phyloP scores from a whole-genome alignment of 2,329 filamentous ascomycete genomes.

The Lachnellula occidentalis region DNA sequence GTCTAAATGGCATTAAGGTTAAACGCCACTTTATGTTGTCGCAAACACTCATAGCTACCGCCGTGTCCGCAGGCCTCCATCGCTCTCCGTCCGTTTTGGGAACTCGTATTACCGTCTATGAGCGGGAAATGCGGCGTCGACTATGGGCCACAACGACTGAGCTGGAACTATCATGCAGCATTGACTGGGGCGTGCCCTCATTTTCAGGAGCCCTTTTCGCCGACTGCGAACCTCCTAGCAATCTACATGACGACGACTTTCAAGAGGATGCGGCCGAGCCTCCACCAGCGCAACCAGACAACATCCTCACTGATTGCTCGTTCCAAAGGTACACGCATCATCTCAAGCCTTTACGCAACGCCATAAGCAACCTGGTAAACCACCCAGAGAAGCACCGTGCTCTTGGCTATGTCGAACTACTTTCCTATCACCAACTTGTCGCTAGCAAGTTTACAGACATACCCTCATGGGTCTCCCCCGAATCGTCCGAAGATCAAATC shows the following conservation, averaged over 20 bases:
- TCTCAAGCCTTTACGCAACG: background rate
- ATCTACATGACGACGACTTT: background rate
- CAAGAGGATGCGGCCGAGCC: background rate
- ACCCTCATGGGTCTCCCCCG: background rate
- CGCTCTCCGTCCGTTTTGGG: background rate
- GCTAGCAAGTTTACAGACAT: background rate
- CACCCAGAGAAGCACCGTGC: background rate
- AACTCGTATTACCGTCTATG: background rate
- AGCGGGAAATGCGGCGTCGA: constrained; percentile 4
- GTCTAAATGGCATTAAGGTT: background rate
- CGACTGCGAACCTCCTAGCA: background rate
- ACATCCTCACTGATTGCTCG: background rate
- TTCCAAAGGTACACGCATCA: background rate
- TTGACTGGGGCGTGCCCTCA: background rate
- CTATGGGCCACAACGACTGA: constrained; percentile 3
- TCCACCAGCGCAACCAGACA: background rate
- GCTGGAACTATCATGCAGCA: background rate
- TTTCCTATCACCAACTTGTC: background rate
- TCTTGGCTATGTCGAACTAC: background rate
- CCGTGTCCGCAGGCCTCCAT: background rate
- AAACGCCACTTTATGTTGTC: background rate
- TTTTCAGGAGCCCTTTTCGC: background rate
- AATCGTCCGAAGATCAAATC: background rate
- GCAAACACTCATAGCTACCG: background rate
- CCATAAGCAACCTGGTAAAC: background rate